Evolutionary conservation across 495 filamentous ascomycete genomes (phyloP).

Genomic region (Penicillium subrubescens): DNA sequence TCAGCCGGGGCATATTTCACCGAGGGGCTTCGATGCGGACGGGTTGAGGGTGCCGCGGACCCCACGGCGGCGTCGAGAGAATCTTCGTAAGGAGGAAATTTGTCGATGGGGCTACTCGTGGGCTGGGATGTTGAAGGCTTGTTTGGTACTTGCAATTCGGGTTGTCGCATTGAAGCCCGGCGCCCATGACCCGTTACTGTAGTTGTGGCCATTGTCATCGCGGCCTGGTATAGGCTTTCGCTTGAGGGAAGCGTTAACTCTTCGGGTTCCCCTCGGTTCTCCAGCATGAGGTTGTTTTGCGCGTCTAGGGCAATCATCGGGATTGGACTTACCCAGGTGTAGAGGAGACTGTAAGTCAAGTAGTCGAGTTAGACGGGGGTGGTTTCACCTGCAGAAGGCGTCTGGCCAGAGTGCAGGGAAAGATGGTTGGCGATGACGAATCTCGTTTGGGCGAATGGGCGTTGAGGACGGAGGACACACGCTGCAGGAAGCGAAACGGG

Average conservation of each 20-base stretch:
- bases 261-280: background rate
- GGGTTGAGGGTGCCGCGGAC: conserved; percentile 9
- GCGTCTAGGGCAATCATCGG: background rate
- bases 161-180: conserved; percentile 46
- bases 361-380: background rate
- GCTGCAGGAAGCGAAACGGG: conserved; percentile 13
- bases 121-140: conserved; percentile 34
- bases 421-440: conserved; percentile 39
- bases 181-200: conserved; percentile 49
- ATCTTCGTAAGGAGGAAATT: conserved; percentile 48
- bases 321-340: conserved; percentile 9
- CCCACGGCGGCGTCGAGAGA: conserved; percentile 35
- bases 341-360: conserved; percentile 6
- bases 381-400: background rate
- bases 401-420: conserved; percentile 7
- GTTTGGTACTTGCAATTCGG: conserved; percentile 38
- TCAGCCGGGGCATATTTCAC: conserved; percentile 39
- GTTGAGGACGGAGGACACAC: conserved; percentile 30
- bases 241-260: conserved; percentile 9
- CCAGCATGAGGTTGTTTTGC: background rate
- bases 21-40: conserved; percentile 29
- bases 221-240: background rate
- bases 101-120: conserved; percentile 44
- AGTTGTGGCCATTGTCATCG: conserved; percentile 43
- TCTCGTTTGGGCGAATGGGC: conserved; percentile 34